Percentiles rank a stretch among this genome's conserved stretches.
phyloP scores from a whole-genome alignment of 306 rosid species.

The Pterocarpus macrocarpus region DNA sequence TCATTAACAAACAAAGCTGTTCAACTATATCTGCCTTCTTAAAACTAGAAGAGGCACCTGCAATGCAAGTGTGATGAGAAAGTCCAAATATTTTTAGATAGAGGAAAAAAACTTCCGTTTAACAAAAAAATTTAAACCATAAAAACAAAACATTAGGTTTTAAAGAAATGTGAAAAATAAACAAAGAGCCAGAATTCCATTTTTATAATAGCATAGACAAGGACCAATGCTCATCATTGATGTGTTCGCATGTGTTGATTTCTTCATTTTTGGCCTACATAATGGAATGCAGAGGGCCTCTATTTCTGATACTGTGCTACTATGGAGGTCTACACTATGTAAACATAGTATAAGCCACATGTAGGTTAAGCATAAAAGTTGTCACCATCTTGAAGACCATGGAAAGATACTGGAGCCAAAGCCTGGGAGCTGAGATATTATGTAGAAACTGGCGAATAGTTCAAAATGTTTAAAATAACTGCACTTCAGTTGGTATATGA shows the following conservation, averaged over 20 bases:
- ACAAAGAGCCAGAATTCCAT: neutral
- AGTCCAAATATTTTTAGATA: conserved; percentile 32
- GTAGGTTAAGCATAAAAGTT: conserved; percentile 29
- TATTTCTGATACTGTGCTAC: neutral
- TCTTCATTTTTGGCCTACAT: neutral
- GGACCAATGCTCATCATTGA: neutral
- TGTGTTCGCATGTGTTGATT: neutral
- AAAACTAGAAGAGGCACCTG: neutral
- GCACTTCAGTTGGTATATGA: conserved; percentile 5
- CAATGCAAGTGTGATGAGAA: neutral
- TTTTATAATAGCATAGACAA: neutral
- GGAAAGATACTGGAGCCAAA: conserved; percentile 5
- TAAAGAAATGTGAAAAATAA: neutral
- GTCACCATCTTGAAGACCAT: conserved; percentile 15
- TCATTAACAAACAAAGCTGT: conserved; percentile 30
- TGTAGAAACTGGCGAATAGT: conserved; percentile 15
- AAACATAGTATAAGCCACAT: conserved; percentile 23
- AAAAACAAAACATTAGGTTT: neutral
- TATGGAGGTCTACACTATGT: neutral
- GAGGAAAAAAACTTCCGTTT: neutral
- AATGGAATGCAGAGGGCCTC: conserved; percentile 9
- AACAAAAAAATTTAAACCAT: neutral
- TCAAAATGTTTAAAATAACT: conserved; percentile 35
- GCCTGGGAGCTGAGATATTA: conserved; percentile 3
- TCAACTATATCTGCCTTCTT: conserved; percentile 32